Evolutionary conservation across 495 filamentous ascomycete genomes (phyloP), one percentile per base, ranked within the genome.

Genomic region (Hypoxylon fuscum): DNA sequence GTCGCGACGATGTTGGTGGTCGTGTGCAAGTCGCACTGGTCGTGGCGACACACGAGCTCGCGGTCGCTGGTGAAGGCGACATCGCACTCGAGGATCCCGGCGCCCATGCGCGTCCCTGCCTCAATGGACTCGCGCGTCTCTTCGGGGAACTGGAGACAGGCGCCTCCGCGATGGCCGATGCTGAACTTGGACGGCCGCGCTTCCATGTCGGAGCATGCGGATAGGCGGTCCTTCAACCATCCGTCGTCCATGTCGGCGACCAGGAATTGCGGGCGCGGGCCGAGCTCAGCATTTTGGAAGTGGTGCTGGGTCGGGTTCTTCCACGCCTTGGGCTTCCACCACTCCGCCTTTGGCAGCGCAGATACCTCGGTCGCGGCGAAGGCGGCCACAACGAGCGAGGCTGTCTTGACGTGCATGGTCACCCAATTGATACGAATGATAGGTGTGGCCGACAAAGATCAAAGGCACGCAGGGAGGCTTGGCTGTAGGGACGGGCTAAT

Each of bases 11-110:
- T 84, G 73, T 88, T 83, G 60, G 86, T 86, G 10, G 86, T 88
- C 1, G 78, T 84, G 72, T 87, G 85, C 32, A 88, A 72, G 64
- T 88, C 86, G 71, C 86, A 88, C 37, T 84, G 82, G 14, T 78
- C 77, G 66, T 88, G 86, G 6, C 86, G 81, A 70, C 86, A 88
- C 27, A 88, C 85, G 49, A 88, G 82, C 66, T 83, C 63, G 22
- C 74, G 75, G 68, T 88, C 86, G 41, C 72, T 78, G 43, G 86
- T 87, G 68, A 88, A 88, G 9, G 79, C 74, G 7, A 87, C 85
- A 66, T 88, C 86, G 70, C 86, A 88, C 57, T 88, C 86, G 18
- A 86, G 73, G 59, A 88, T 79, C 17, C 85, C 85, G 1, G 86
- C 85, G n/a, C 85, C 86, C 83, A 84, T 84, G 21, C 85, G 72